Conservation (phyloP, 441 rosid species). For the Bocquillonia castaneifolia region DNA sequence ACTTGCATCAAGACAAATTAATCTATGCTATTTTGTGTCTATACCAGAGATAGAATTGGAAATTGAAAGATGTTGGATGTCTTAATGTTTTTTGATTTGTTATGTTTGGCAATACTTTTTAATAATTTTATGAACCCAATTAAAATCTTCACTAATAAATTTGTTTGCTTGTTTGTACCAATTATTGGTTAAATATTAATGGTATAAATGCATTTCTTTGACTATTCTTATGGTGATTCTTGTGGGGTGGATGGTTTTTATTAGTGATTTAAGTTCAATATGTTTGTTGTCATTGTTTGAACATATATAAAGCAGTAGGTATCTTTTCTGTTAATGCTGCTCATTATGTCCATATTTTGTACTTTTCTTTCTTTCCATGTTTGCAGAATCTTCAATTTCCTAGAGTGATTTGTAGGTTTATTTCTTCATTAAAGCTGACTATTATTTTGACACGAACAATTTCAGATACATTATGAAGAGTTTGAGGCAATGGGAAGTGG, state of each 20-base stretch:
- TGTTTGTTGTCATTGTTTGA: not conserved
- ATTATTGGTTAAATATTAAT: not conserved
- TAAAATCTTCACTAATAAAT: not conserved
- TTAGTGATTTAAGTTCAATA: not conserved
- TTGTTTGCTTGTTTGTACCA: not conserved
- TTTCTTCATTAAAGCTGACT: not conserved
- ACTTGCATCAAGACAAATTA: not conserved
- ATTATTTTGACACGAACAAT: not conserved
- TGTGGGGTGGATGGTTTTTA: not conserved
- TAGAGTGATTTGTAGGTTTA: not conserved
- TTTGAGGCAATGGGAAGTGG: conserved; percentile 57
- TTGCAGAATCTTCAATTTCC: not conserved
- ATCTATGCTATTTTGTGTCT: conserved; percentile 1
- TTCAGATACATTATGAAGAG: conserved; percentile 61
- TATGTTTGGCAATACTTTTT: not conserved
- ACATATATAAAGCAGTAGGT: not conserved
- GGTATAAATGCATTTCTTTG: not conserved
- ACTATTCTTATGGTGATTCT: not conserved
- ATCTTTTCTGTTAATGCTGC: not conserved
- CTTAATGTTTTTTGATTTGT: not conserved
- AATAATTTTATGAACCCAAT: not conserved
- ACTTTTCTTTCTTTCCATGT: not conserved
- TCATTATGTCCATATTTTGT: not conserved
- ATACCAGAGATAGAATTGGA: not conserved
- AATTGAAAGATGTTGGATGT: not conserved